Conservation (phyloP, 139 green algal species). For the Picochlorum sp. region DNA sequence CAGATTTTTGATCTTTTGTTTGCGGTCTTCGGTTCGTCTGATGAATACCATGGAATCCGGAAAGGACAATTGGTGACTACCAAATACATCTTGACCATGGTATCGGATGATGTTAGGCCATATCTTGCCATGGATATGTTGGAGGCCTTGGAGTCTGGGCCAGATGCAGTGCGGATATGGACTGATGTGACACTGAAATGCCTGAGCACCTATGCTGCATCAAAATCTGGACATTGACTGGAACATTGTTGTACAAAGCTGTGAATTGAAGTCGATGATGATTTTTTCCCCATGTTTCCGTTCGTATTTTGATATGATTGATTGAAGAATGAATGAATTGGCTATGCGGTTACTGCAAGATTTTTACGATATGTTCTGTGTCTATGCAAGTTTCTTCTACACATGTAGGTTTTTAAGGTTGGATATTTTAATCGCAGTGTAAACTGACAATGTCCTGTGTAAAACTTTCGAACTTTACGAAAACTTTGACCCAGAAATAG, state of each 20-base stretch:
- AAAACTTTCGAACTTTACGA: neutral
- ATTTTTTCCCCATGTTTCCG: neutral
- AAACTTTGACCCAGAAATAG: no score
- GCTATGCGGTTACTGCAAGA: neutral
- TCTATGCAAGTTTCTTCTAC: no score
- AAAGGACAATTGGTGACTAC: constrained; percentile 3
- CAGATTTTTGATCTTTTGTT: constrained; percentile 4
- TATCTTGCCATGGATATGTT: constrained; percentile 1
- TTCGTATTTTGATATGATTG: neutral
- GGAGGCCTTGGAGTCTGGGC: neutral
- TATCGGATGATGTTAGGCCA: constrained; percentile 1
- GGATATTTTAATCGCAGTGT: neutral
- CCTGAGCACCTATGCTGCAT: neutral
- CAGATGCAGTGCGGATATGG: constrained; percentile 1
- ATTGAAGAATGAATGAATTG: neutral
- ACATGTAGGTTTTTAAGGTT: no score
- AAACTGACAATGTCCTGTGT: neutral
- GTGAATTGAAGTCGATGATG: neutral
- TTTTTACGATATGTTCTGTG: neutral
- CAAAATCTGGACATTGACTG: neutral
- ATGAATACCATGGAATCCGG: neutral
- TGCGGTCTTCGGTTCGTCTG: neutral
- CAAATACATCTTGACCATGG: constrained; percentile 3
- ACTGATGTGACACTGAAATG: constrained; percentile 7
- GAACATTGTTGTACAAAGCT: neutral